Base-by-base conservation (phyloP, 305 asterid genomes). In the Fraxinus albicans region DNA sequence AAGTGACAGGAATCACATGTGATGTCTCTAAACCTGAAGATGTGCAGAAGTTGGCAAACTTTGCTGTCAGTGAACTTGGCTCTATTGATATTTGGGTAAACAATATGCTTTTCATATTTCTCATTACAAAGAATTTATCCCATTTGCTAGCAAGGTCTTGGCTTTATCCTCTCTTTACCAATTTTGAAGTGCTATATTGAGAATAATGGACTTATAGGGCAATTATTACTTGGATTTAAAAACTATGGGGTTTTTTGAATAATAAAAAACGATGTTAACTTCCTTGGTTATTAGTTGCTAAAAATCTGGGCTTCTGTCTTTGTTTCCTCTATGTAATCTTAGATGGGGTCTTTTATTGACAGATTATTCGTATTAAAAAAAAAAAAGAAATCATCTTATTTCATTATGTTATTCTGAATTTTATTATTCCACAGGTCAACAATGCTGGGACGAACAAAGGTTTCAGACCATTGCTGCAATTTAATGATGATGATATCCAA, bases 361-460 rank as follows among this genome's bases (percentile, higher is more conserved):
- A 38, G 21, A 63, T 15, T 31, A 47, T 21, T 12, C 21, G 0
- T 27, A 19, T 33, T 50, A 53, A 65, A 69, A 29, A 33, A 17
- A 44, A 21, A 36, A 17, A 44, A 2, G 2, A 36, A 17, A 44
- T 25, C 27, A 25, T 25, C 27, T 25, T 25, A 25, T 25, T 25
- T 25, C 27, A 25, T 25, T 25, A n/a, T 12, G 31, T 84, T 58
- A 83, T 83, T 74, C 80, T 38, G 77, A n/a, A 15, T 38, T 69
- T 27, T 35, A 33, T 55, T 86, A 40, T 80, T 83, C 17, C 76
- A 73, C 92, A 96, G 98, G 93, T 96, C 69, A 96, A 96, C 86
- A 96, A 96, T 81, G 99, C 99, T 0, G 99, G 98, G 84, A 91
- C 93, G 17, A 96, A 96, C 91, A 96, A 94, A 88, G 99, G 99